These are phyloP conservation scores for Ceratocystis harringtonii DNA, from an alignment of 2,329 filamentous ascomycete genomes.

Conservation along the genomic window DNA sequence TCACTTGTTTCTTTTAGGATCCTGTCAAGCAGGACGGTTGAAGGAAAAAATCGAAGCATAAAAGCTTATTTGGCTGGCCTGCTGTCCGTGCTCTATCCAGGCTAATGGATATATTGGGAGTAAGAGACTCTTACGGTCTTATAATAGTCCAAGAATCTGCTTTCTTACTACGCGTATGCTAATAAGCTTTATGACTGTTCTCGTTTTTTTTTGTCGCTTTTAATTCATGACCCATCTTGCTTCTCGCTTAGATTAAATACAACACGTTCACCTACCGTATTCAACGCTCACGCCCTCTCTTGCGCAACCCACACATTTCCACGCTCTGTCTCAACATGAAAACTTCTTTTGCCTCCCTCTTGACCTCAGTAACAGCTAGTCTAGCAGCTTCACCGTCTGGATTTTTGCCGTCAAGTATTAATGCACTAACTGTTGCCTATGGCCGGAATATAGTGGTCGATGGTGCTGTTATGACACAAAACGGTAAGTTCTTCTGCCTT, in stretches of 20 bases:
- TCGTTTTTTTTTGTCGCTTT: not conserved
- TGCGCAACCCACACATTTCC: not conserved
- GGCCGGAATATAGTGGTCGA: constrained; percentile 26
- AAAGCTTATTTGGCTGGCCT: not conserved
- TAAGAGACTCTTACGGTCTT: not conserved
- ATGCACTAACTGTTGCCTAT: constrained; percentile 29
- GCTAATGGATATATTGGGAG: not conserved
- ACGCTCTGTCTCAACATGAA: constrained; percentile 22
- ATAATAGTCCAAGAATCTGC: not conserved
- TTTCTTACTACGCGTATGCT: not conserved
- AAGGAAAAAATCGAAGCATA: not conserved
- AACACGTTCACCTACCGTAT: not conserved
- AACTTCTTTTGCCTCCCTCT: constrained; percentile 19
- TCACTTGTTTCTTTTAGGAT: not conserved
- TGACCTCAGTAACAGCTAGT: constrained; percentile 24
- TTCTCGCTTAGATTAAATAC: not conserved
- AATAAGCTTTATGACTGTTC: not conserved
- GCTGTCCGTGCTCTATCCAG: not conserved
- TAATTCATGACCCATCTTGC: constrained; percentile 12
- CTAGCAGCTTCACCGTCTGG: constrained; percentile 29
- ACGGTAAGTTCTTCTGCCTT: constrained; percentile 22
- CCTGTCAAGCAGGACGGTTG: not conserved
- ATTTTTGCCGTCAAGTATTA: constrained; percentile 28
- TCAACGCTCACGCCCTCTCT: not conserved
- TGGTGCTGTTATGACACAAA: constrained; percentile 27